Base-by-base conservation (phyloP, 2,329 filamentous ascomycete genomes). In the Ophiostoma piceae region DNA sequence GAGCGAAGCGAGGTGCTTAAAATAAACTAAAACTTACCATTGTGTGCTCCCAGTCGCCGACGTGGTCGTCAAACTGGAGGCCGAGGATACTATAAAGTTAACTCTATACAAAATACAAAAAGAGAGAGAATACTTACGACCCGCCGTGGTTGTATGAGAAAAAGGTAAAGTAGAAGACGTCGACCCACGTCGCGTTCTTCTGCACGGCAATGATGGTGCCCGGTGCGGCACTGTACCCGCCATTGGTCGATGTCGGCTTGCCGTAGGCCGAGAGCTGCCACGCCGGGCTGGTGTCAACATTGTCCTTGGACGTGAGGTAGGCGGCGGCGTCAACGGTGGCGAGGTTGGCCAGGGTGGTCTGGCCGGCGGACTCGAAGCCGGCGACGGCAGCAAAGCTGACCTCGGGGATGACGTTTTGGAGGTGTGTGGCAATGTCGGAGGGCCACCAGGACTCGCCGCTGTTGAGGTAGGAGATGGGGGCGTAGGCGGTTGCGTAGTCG, bases 1-100 rank as follows among this genome's bases (percentile, higher is more conserved):
- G 43, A 26, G 22, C n/a, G 51, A 54, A 54, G 51, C 51, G 51
- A 57, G n/a, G 22, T 14, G 51, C 8, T 26, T 7, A 1, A 39
- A 43, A 35, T 14, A n/a, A 11, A 62, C 22, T 5, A 2, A 19
- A 19, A 69, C 68, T 2, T 35, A 75, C 74, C 73, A 76, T 74
- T 12, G 68, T 71, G 60, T 76, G 75, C 60, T 76, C 75, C 75
- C 74, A 76, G 68, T 76, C 75, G 14, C 75, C 75, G 8, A 75
- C 73, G 60, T 75, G 74, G 60, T 75, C 71, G 64, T 73, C 73
- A 64, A 76, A 76, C 29, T 72, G 65, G 62, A 74, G 71, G 11
- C 66, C 73, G 11, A 75, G 39, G 29, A 76, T 71, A 8, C 72
- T 75, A n/a, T 5, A 0, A 3, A 12, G 14, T 57, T 7, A 66